Conservation (phyloP, 371 early-diverging fungal species). For the Mucor circinelloides region DNA sequence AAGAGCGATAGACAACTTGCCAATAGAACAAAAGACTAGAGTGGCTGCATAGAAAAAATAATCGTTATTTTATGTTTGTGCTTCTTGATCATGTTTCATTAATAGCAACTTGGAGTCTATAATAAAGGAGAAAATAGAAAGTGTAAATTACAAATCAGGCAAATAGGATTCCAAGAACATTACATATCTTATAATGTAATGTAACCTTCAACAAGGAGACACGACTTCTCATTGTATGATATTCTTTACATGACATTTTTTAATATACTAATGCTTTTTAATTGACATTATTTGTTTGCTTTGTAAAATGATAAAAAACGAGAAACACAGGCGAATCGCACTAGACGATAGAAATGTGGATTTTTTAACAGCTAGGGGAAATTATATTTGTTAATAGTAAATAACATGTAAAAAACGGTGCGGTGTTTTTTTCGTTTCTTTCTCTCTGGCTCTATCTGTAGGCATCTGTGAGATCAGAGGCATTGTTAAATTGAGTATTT, state of each 20-base stretch:
- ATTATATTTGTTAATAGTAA: neutral
- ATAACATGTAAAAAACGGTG: neutral
- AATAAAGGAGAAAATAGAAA: neutral
- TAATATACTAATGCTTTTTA: neutral
- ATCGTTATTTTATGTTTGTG: neutral
- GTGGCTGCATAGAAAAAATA: too few species aligned
- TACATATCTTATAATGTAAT: neutral
- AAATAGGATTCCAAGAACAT: neutral
- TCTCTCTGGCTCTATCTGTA: neutral
- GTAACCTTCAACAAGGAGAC: neutral
- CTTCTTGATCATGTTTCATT: neutral
- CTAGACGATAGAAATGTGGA: neutral
- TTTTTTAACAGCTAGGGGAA: constrained; percentile 1
- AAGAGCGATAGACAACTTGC: too few species aligned
- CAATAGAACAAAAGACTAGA: too few species aligned
- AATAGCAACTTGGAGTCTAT: neutral
- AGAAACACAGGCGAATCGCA: neutral
- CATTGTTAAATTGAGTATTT: neutral
- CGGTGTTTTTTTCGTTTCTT: neutral
- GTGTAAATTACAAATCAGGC: neutral
- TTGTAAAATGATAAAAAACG: neutral
- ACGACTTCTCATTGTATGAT: neutral
- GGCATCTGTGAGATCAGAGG: neutral
- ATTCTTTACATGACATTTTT: neutral
- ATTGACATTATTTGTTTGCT: constrained; percentile 1